These are phyloP conservation scores for Mycena albidolilacea DNA, from an alignment of 768 basidiomycete species.

Conservation along the genomic window DNA sequence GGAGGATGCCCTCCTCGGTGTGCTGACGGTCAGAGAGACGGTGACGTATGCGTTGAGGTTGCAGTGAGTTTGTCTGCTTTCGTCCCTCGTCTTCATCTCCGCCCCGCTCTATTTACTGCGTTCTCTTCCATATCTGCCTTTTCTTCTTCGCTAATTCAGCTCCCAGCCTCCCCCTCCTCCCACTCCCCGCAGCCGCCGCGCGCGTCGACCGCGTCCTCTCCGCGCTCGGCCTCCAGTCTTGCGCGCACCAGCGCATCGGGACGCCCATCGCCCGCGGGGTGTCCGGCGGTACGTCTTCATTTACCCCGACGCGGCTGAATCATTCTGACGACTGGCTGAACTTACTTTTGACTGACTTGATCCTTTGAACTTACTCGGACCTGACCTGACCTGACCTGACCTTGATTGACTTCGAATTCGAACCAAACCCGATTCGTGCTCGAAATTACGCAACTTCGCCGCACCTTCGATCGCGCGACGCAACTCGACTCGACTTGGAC, in stretches of 20 bases:
- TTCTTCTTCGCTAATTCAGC: constrained; percentile 2
- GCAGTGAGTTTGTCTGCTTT: constrained; percentile 47
- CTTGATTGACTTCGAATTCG: too few relatives aligned
- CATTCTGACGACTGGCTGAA: too few relatives aligned
- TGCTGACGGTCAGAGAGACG: constrained; percentile 71
- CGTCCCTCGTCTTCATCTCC: too few relatives aligned
- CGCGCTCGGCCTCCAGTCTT: constrained; percentile 63
- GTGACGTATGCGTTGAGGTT: constrained; percentile 66
- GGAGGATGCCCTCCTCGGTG: constrained; percentile 71
- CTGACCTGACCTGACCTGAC: too few relatives aligned
- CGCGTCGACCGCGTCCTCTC: constrained; percentile 62
- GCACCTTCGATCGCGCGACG: too few relatives aligned
- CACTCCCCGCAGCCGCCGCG: constrained; percentile 51
- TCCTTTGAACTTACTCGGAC: not conserved
- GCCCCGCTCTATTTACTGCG: too few relatives aligned
- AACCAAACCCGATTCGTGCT: too few relatives aligned
- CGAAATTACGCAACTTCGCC: too few relatives aligned
- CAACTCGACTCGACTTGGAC: too few relatives aligned
- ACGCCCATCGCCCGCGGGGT: constrained; percentile 73
- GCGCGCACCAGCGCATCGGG: constrained; percentile 68
- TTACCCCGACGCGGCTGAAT: too few relatives aligned
- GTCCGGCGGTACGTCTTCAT: constrained; percentile 59
- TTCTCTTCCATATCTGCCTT: not conserved
- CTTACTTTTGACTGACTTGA: not conserved
- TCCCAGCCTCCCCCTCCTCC: constrained; percentile 52